Evolutionary conservation across 306 rosid species (phyloP), one percentile per base, ranked within the genome.

Genomic region (Geum urbanum): DNA sequence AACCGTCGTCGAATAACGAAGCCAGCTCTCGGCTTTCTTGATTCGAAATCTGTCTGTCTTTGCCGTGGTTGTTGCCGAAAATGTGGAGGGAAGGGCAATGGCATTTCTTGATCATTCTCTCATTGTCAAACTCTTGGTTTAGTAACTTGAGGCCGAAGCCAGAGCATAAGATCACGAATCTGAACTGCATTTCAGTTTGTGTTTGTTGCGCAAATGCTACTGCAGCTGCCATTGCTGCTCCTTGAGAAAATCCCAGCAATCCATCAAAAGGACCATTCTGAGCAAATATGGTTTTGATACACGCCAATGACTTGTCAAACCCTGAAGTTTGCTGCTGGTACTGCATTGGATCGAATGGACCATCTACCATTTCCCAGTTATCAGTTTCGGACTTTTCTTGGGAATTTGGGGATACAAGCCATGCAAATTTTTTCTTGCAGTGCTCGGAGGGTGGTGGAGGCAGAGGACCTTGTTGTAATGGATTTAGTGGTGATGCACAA

Each of bases 201-300:
- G 52, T 43, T 74, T 74, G 79, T 68, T 73, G 87, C 8, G 92
- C 74, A 74, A 90, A 84, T 24, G 91, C 58, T 49, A 81, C 50
- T 4, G 97, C 91, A 41, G 92, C 73, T 55, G 73, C 82, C 98
- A 90, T 91, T 54, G 95, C 96, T 18, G 99, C 95, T 64, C 99
- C 99, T 47, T 91, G 96, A 27, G 97, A 90, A 77, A 91, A 94
- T 22, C 99, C 97, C 74, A 94, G 70, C 65, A 91, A 72, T 43
- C 99, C 97, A 61, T 91, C 97, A 11, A 94, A 88, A 48, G 96
- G 94, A 50, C 95, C 96, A 78, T 85, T 70, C 68, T 71, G 76
- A 52, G 86, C 79, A 72, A 87, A 84, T 20, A 87, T 70, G 0
- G 76, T 77, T 82, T 84, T 79, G 56, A 90, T 81, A 78, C 84